Conservation (phyloP, 2,329 filamentous ascomycete species). For the Zarea fungicola region DNA sequence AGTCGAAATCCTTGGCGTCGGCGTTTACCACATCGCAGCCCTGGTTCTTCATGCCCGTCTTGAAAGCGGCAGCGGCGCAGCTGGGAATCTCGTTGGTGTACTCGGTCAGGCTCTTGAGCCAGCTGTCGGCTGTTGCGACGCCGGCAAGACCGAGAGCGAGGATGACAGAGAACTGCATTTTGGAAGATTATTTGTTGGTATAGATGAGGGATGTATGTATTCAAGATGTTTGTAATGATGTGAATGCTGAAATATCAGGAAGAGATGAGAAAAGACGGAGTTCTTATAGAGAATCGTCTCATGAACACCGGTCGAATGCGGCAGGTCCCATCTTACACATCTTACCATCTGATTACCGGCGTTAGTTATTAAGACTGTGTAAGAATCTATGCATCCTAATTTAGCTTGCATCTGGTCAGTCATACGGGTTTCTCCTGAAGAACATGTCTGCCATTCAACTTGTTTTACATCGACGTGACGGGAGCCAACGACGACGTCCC, state of each 20-base stretch:
- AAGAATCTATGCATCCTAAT: background rate
- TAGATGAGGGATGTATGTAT: background rate
- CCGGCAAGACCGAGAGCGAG: constrained; percentile 4
- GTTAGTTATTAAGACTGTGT: background rate
- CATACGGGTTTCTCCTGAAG: too few relatives aligned
- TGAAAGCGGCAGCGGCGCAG: constrained; percentile 6
- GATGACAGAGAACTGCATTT: constrained; percentile 9
- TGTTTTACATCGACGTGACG: too few relatives aligned
- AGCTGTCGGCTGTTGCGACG: background rate
- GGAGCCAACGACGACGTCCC: too few relatives aligned
- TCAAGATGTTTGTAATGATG: background rate
- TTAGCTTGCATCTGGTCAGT: too few relatives aligned
- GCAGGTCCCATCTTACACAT: constrained; percentile 3
- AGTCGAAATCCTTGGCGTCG: constrained; percentile 12
- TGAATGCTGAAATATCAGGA: background rate
- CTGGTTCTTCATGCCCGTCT: constrained; percentile 9
- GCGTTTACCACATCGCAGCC: constrained; percentile 3
- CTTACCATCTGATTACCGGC: background rate
- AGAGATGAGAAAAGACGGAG: background rate
- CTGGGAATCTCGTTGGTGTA: constrained; percentile 9
- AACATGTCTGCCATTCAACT: too few relatives aligned
- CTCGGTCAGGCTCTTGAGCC: constrained; percentile 9
- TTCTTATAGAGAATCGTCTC: background rate
- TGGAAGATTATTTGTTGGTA: background rate
- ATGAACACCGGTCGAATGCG: background rate